Base-by-base conservation (phyloP, 352 stramenopile genomes). In the Pythium aquatile region DNA sequence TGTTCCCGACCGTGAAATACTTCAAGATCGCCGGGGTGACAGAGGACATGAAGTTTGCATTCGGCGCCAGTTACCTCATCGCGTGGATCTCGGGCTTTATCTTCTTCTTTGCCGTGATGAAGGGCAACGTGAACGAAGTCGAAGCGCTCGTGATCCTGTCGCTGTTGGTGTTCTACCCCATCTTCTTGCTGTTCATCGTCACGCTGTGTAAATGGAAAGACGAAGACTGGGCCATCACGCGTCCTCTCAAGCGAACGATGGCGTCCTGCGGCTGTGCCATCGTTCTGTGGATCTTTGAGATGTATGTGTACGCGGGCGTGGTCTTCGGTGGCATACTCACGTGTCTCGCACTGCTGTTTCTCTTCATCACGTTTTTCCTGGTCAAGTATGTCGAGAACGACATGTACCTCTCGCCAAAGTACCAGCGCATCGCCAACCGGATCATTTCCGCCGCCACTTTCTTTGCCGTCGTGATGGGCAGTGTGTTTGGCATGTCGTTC, bases 351-450 rank as follows among this genome's bases (percentile, higher is more conserved):
- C 63, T 67, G 9, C 70, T 93, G 3, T 91, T 92, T 35, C 51
- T 94, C 20, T 85, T 95, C 42, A 68, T 90, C 62, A 74, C 78
- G 20, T 91, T 86, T 40, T 93, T 94, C 28, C 54, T 96, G 14
- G 63, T 89, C 26, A 90, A 96, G 58, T 97, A 87, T 77, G 73
- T 93, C 53, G 78, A 88, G 57, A 95, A 96, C 63, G 87, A 94
- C 49, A 83, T 75, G 32, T 96, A 90, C 51, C 73, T 96, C 13
- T 73, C 88, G 4, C 81, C 81, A 2, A 63, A 72, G 11, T 89
- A 92, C 63, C 79, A 90, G 51, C 56, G 55, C 0, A 72, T 77
- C n/a, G 80, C 78, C 5, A 83, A 76, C 28, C 17, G 66, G 1
- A 70, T 86, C 28, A 76, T 93, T 17, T 29, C 78, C 0, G 39